phyloP scores from a whole-genome alignment of 2,329 filamentous ascomycete species.

The Orbilia brochopaga region DNA sequence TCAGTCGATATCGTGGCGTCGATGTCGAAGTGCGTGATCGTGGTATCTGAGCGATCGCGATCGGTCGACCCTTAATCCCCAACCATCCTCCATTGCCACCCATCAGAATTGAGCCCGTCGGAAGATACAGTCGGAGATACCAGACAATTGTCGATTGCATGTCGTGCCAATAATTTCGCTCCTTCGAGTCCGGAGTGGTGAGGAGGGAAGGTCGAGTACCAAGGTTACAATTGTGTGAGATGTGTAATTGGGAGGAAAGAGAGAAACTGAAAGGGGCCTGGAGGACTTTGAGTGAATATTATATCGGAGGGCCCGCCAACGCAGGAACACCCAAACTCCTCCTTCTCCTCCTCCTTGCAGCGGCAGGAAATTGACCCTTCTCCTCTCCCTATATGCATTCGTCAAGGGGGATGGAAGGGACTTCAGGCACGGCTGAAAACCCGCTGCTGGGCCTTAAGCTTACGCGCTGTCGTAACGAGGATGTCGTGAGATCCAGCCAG shows the following conservation, averaged over 20 bases:
- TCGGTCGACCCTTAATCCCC: background rate
- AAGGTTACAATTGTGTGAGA: no score
- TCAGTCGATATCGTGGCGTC: background rate
- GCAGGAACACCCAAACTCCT: no score
- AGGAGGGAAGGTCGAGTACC: no score
- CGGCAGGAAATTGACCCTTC: background rate
- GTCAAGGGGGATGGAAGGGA: background rate
- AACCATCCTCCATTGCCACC: background rate
- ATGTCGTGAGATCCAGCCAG: slow-evolving; percentile 1
- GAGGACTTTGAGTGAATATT: no score
- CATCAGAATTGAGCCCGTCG: background rate
- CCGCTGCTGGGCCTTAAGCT: background rate
- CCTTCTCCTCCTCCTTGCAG: no score
- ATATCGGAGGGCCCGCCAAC: no score
- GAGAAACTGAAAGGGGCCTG: no score
- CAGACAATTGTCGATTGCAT: no score
- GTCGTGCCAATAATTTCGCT: background rate
- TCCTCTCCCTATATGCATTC: background rate
- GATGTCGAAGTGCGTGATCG: background rate
- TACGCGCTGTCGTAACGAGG: background rate
- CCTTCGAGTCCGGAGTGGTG: background rate
- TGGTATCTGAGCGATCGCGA: slow-evolving; percentile 1
- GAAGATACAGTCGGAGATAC: background rate
- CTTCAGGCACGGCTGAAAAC: background rate
- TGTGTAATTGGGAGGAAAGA: no score